Conservation (phyloP, 1,284 basidiomycete genomes). For the Ustilago crameri region DNA sequence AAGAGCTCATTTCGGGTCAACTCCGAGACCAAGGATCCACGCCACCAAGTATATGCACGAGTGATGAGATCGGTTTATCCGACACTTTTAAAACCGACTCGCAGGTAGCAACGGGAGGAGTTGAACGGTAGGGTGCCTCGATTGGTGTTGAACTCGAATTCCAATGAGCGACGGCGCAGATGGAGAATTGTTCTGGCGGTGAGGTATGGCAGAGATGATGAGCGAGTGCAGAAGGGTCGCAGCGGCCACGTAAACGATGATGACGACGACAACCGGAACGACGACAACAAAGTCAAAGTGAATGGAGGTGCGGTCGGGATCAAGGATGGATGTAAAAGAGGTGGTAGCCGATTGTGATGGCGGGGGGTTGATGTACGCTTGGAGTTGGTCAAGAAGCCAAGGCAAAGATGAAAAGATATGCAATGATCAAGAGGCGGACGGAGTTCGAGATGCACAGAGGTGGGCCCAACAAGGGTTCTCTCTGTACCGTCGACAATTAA, state of each 20-base stretch:
- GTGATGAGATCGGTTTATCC: not conserved
- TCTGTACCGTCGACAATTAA: too few species aligned
- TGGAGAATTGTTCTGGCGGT: not conserved
- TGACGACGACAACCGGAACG: not conserved
- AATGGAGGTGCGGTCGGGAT: not conserved
- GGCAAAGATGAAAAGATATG: too few species aligned
- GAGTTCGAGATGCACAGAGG: too few species aligned
- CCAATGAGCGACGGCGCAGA: not conserved
- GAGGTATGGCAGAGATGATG: too few species aligned
- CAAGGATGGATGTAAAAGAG: not conserved
- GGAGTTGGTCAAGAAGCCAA: too few species aligned
- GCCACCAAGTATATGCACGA: not conserved
- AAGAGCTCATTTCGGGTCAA: slow-evolving; percentile 22
- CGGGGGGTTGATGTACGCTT: too few species aligned
- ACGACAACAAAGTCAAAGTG: not conserved
- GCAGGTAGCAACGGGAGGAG: too few species aligned
- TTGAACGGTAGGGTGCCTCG: not conserved
- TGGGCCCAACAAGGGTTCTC: too few species aligned
- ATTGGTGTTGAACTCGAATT: too few species aligned
- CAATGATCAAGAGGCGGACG: too few species aligned
- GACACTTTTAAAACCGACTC: too few species aligned
- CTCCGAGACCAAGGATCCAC: not conserved
- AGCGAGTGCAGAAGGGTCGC: not conserved
- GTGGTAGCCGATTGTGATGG: too few species aligned
- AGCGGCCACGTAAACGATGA: not conserved